Evolutionary conservation across 1,284 basidiomycete genomes (phyloP).

Genomic region (Malassezia equina): DNA sequence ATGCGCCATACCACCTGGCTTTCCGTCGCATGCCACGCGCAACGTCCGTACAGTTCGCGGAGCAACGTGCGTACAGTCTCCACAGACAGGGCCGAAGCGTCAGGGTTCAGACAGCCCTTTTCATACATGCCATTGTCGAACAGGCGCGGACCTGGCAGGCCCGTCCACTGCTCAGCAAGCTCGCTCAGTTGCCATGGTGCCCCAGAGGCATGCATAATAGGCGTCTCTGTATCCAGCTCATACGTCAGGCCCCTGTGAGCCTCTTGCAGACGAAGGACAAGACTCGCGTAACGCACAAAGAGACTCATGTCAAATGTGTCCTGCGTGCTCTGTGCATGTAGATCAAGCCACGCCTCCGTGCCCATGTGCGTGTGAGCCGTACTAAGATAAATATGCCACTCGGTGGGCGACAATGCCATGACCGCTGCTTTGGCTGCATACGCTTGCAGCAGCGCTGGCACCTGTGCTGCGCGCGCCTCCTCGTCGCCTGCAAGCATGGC

Average conservation of each 20-base stretch:
- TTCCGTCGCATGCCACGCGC: slow-evolving; percentile 17
- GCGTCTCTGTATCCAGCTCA: neutral
- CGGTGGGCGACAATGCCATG: slow-evolving; percentile 8
- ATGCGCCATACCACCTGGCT: slow-evolving; percentile 29
- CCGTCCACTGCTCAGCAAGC: slow-evolving; percentile 3
- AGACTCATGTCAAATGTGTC: slow-evolving; percentile 14
- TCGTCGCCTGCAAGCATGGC: slow-evolving; percentile 6
- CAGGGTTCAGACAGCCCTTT: slow-evolving; percentile 12
- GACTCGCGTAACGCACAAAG: slow-evolving; percentile 23
- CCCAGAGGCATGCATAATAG: neutral
- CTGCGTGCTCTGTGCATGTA: slow-evolving; percentile 20
- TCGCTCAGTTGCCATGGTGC: neutral
- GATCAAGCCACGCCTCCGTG: slow-evolving; percentile 10
- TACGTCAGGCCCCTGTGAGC: neutral
- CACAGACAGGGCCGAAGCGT: slow-evolving; percentile 8
- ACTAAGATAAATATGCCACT: slow-evolving; percentile 18
- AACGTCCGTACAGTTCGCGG: slow-evolving; percentile 12
- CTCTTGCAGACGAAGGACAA: neutral
- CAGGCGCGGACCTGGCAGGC: slow-evolving; percentile 9
- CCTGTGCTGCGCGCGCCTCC: neutral
- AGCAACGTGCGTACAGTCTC: slow-evolving; percentile 3
- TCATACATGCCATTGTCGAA: slow-evolving; percentile 4
- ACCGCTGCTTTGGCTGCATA: neutral
- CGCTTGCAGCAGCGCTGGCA: neutral
- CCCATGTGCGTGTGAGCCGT: neutral